Evolutionary conservation across 2,329 filamentous ascomycete species (phyloP).

Genomic region (Ambrosiella cleistominuta): DNA sequence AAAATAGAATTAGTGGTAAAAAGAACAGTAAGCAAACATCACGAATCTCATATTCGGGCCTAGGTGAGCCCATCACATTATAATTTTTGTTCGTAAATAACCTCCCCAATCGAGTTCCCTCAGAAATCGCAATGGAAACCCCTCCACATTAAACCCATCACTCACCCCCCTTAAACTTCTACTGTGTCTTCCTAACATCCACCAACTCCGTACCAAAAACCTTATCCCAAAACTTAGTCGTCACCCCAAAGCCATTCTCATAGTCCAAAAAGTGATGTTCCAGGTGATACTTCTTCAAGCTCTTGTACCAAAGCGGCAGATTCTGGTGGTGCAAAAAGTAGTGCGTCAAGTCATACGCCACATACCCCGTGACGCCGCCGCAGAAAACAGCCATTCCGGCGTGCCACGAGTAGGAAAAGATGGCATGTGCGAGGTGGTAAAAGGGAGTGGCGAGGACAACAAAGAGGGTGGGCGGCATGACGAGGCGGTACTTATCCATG

Average conservation of each 20-base stretch:
- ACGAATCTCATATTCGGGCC: too few species aligned
- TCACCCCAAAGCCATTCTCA: constrained; percentile 92
- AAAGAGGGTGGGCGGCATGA: constrained; percentile 91
- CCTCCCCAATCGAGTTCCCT: too few species aligned
- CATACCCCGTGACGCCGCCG: constrained; percentile 86
- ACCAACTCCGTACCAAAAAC: constrained; percentile 76
- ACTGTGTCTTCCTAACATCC: constrained; percentile 6
- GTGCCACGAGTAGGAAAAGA: constrained; percentile 78
- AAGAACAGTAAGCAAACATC: too few species aligned
- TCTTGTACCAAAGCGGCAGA: constrained; percentile 74
- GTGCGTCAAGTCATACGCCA: constrained; percentile 93
- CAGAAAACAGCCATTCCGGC: constrained; percentile 62
- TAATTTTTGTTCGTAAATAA: too few species aligned
- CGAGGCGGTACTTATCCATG: constrained; percentile 95
- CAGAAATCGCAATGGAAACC: too few species aligned
- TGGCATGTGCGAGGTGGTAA: constrained; percentile 69
- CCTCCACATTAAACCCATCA: too few species aligned
- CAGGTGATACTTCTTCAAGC: constrained; percentile 93
- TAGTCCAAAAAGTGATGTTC: constrained; percentile 97
- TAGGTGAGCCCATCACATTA: too few species aligned
- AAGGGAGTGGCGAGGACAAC: constrained; percentile 69
- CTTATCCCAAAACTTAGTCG: constrained; percentile 86
- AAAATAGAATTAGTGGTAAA: too few species aligned
- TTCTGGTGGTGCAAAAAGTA: constrained; percentile 97
- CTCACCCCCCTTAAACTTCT: background rate